These are phyloP conservation scores for Zasmidium angulare DNA, from an alignment of 2,329 filamentous ascomycete species.

Conservation along the genomic window DNA sequence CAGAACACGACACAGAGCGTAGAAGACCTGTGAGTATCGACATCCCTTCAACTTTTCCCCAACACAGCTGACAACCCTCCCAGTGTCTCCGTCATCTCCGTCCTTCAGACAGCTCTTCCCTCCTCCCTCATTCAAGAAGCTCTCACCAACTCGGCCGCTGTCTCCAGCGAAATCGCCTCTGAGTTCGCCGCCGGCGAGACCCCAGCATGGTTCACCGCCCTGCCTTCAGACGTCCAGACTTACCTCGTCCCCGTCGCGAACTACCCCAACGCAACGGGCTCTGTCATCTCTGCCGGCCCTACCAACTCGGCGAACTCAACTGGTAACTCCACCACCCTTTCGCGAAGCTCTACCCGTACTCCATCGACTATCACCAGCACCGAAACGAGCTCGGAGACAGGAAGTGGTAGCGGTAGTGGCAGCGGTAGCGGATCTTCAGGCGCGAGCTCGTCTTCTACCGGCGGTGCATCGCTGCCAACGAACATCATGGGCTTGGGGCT, in stretches of 20 bases:
- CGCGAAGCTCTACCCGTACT: neutral
- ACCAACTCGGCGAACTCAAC: conserved; percentile 5
- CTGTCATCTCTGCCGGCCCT: conserved; percentile 9
- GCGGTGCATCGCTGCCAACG: conserved; percentile 34
- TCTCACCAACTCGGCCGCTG: conserved; percentile 43
- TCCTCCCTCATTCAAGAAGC: conserved; percentile 40
- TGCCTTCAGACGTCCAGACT: conserved; percentile 47
- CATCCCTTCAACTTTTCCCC: neutral
- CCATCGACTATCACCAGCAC: conserved; percentile 7
- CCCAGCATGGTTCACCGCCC: conserved; percentile 46
- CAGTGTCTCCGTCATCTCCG: conserved; percentile 41
- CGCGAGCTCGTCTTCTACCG: conserved; percentile 14
- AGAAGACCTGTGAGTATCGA: conserved; percentile 9
- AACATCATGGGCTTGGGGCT: conserved; percentile 37
- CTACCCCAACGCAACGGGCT: conserved; percentile 22
- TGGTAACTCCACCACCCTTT: conserved; percentile 3
- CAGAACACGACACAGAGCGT: conserved; percentile 11
- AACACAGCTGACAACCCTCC: conserved; percentile 16
- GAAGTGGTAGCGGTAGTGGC: neutral
- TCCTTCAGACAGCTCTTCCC: conserved; percentile 48
- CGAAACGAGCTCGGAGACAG: neutral
- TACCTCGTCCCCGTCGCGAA: conserved; percentile 37
- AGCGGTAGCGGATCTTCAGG: neutral
- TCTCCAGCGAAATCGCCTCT: conserved; percentile 43
- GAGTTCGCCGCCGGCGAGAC: conserved; percentile 45